phyloP scores from a whole-genome alignment of 2,329 filamentous ascomycete genomes.

The Fusarium concolor region DNA sequence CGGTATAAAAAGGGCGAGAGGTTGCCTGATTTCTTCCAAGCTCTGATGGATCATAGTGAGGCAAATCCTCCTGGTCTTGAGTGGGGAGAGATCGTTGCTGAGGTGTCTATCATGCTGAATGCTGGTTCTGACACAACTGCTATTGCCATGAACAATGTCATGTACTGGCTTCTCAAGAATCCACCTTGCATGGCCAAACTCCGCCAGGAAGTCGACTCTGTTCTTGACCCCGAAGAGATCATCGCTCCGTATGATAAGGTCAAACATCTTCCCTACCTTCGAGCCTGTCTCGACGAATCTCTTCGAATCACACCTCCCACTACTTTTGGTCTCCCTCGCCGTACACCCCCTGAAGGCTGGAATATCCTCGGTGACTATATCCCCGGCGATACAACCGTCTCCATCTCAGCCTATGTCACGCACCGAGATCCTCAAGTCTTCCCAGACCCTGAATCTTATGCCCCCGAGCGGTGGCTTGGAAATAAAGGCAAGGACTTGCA shows the following conservation, averaged over 20 bases:
- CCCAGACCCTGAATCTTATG: conserved; percentile 54
- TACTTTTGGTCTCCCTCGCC: conserved; percentile 45
- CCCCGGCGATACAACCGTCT: conserved; percentile 53
- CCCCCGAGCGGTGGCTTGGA: conserved; percentile 56
- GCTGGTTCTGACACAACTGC: conserved; percentile 64
- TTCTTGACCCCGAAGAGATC: conserved; percentile 56
- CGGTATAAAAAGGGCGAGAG: conserved; percentile 58
- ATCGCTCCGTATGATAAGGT: conserved; percentile 63
- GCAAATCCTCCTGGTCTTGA: conserved; percentile 56
- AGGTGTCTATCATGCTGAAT: conserved; percentile 64
- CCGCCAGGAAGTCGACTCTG: conserved; percentile 59
- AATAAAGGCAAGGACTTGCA: conserved; percentile 51
- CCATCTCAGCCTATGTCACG: conserved; percentile 53
- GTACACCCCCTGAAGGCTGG: conserved; percentile 46
- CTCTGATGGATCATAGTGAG: conserved; percentile 62
- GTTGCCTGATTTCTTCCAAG: conserved; percentile 69
- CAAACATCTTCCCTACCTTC: conserved; percentile 62
- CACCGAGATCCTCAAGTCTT: conserved; percentile 56
- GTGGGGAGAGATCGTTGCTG: conserved; percentile 68
- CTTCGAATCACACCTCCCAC: conserved; percentile 51
- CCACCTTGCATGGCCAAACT: conserved; percentile 55
- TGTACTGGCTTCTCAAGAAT: conserved; percentile 64
- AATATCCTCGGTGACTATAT: conserved; percentile 51
- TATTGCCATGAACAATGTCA: conserved; percentile 62
- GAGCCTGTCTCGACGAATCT: conserved; percentile 63